Evolutionary conservation across 108 stramenopile genomes (phyloP).

Genomic region (Nannochloropsis salina): DNA sequence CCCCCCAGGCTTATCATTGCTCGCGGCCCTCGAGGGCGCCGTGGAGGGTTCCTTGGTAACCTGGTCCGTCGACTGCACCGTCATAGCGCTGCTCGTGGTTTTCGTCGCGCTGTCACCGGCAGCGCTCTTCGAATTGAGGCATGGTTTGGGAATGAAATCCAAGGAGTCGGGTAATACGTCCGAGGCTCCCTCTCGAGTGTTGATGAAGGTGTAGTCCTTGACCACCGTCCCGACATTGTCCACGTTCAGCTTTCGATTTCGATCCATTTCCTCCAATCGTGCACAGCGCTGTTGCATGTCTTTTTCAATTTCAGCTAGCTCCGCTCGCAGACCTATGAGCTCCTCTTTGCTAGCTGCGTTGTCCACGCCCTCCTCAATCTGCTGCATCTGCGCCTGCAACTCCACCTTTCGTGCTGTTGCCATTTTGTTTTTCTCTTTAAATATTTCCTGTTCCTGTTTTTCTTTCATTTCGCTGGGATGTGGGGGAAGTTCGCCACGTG

Average conservation of each 20-base stretch:
- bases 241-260: constrained; percentile 94
- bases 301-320: constrained; percentile 65
- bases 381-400: constrained; percentile 58
- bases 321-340: constrained; percentile 66
- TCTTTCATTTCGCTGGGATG: constrained; percentile 59
- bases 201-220: constrained; percentile 86
- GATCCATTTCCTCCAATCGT: constrained; percentile 78
- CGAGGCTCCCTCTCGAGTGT: constrained; percentile 61
- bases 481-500: too few relatives aligned
- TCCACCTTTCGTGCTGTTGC: constrained; percentile 73
- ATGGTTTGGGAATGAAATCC: not conserved
- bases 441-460: constrained; percentile 71
- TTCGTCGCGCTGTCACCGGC: constrained; percentile 24
- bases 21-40: not conserved
- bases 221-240: constrained; percentile 90
- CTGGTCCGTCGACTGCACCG: not conserved
- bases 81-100: not conserved
- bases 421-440: constrained; percentile 50
- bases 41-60: not conserved
- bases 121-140: not conserved
- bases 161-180: constrained; percentile 31
- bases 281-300: constrained; percentile 60
- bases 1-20: constrained; percentile 25
- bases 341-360: constrained; percentile 66
- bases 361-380: constrained; percentile 58